phyloP scores from a whole-genome alignment of 176 grass and related monocot species.

The Aegilops bicornis region DNA sequence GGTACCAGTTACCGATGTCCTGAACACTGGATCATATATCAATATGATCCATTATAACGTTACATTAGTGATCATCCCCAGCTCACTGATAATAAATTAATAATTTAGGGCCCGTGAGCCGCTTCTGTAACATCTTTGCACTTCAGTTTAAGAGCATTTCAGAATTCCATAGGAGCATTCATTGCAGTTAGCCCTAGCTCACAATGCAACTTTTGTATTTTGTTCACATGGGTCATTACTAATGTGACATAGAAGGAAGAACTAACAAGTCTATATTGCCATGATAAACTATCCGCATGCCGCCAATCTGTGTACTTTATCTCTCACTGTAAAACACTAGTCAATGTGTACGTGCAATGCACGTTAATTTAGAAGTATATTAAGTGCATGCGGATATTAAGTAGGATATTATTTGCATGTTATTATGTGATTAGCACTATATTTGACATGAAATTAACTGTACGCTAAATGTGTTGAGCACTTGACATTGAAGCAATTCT shows the following conservation, averaged over 20 bases:
- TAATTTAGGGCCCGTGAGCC: not conserved
- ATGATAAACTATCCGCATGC: not conserved
- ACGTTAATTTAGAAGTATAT: no score
- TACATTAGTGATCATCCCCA: not conserved
- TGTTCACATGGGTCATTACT: not conserved
- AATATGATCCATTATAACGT: not conserved
- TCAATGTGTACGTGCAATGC: no score
- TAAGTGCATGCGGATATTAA: no score
- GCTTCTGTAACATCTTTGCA: slow-evolving; percentile 16
- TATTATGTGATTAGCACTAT: no score
- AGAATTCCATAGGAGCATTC: slow-evolving; percentile 13
- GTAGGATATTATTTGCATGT: no score
- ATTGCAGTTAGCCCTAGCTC: not conserved
- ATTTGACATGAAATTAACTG: no score
- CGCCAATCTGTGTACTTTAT: not conserved
- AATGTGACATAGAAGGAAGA: not conserved
- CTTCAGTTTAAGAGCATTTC: slow-evolving; percentile 20
- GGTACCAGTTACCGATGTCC: no score
- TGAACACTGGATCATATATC: not conserved
- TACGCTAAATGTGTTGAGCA: no score
- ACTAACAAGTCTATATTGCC: not conserved
- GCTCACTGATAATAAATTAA: slow-evolving; percentile 2
- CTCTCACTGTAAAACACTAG: not conserved
- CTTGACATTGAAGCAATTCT: no score
- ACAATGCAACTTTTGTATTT: slow-evolving; percentile 2